Base-by-base conservation (phyloP, 2,329 filamentous ascomycete genomes). In the Penicillium aurantiogriseum region DNA sequence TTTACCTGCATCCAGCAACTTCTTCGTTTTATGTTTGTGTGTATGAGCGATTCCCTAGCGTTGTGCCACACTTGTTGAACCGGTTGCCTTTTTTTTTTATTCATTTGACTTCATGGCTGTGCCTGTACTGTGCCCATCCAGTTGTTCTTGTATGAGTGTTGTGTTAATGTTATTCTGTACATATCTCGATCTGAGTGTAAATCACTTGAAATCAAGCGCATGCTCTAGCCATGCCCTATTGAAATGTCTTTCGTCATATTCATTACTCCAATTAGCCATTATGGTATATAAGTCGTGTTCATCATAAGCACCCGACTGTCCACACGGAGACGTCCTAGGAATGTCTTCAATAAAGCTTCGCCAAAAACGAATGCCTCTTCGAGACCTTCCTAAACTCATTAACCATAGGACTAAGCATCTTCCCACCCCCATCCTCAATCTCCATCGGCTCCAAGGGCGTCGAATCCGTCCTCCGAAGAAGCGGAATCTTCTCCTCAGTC, bases 331-430 rank as follows among this genome's bases (percentile, higher is more conserved):
- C 5, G 15, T 21, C 11, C 9, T 19, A 31, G n/a, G 17, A 10
- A 17, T 13, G 5, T 8, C 19, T 2, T 57, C 23, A 72, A 61
- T 69, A 70, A 48, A 68, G 63, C 42, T 66, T 63, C 9, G 64
- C 63, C 39, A 73, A 48, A 29, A 68, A 66, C 33, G 66, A 69
- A 33, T 64, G 58, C 29, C 66, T 57, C 35, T 62, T 63, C 36
- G 71, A 72, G 23, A 74, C 58, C n/a, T 63, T 63, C 49, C 69
- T 63, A 54, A 73, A 74, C 51, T 74, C 71, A 38, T 66, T 54
- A n/a, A 72, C 69, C 15, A 67, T 69, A n/a, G 72, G 72, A 56
- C 70, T 74, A 6, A 67, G 54, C 17, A 60, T 43, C 39, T 61
- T 65, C 31, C 52, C 31, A 9, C 46, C 59, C 8, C 53, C 47